phyloP scores from a whole-genome alignment of 257 asterid genomes.

The Cordia subcordata region DNA sequence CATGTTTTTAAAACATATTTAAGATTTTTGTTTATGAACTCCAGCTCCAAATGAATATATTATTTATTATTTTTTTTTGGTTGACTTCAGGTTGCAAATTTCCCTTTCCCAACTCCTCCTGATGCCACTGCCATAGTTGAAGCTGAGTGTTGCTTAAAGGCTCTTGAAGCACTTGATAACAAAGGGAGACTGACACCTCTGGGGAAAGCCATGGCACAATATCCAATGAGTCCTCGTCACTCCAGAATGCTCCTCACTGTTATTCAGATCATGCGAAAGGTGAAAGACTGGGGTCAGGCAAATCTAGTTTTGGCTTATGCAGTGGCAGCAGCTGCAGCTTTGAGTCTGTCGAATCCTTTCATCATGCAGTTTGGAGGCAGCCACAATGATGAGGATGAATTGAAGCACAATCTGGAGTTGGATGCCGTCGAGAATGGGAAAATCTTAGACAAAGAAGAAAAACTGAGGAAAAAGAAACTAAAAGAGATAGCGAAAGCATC shows the following conservation, averaged over 20 bases:
- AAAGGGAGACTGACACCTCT: slow-evolving; percentile 64
- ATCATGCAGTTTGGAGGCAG: slow-evolving; percentile 34
- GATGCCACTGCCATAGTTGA: slow-evolving; percentile 61
- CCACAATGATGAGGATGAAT: slow-evolving; percentile 30
- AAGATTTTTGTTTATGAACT: background rate
- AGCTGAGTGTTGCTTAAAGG: slow-evolving; percentile 83
- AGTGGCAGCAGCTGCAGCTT: slow-evolving; percentile 83
- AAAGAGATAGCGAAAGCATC: slow-evolving; percentile 53
- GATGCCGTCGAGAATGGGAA: slow-evolving; percentile 27
- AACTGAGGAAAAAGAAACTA: slow-evolving; percentile 52
- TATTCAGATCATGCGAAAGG: slow-evolving; percentile 56
- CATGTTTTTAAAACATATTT: background rate
- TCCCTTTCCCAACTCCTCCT: slow-evolving; percentile 96
- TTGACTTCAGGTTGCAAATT: slow-evolving; percentile 68
- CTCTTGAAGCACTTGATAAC: slow-evolving; percentile 82
- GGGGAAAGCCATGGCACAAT: slow-evolving; percentile 96
- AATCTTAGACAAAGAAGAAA: slow-evolving; percentile 39
- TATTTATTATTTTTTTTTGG: slow-evolving; percentile 1
- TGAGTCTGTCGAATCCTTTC: slow-evolving; percentile 80
- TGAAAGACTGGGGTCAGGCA: slow-evolving; percentile 35
- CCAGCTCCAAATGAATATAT: background rate
- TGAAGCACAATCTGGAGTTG: slow-evolving; percentile 21
- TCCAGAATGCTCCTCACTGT: slow-evolving; percentile 98
- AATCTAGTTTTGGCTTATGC: slow-evolving; percentile 79
- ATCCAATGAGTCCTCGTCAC: slow-evolving; percentile 97